phyloP scores from a whole-genome alignment of 2,329 filamentous ascomycete genomes.

The Pseudogymnoascus sp. region DNA sequence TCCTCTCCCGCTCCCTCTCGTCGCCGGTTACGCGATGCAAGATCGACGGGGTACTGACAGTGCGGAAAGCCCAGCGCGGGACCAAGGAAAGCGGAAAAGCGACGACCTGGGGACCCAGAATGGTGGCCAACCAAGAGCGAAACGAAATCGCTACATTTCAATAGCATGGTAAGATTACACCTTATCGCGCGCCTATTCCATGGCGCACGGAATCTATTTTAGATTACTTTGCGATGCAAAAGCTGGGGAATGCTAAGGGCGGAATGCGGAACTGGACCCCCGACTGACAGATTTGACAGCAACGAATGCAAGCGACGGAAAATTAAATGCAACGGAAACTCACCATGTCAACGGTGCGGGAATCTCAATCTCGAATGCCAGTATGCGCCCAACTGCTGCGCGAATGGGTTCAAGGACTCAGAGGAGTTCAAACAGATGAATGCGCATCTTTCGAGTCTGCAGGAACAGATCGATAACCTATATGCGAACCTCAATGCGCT shows the following conservation, averaged over 20 bases:
- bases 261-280: not conserved
- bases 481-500: constrained; percentile 64
- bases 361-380: constrained; percentile 59
- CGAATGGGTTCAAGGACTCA: constrained; percentile 81
- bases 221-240: not conserved
- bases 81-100: constrained; percentile 25
- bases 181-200: not conserved
- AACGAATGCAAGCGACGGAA: constrained; percentile 70
- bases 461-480: constrained; percentile 76
- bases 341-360: constrained; percentile 58
- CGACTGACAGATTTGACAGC: constrained; percentile 32
- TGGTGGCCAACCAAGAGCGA: constrained; percentile 26
- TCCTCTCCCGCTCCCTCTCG: constrained; percentile 19
- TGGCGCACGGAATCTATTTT: not conserved
- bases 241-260: not conserved
- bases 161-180: constrained; percentile 28
- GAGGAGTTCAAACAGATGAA: constrained; percentile 83
- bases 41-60: constrained; percentile 20
- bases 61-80: constrained; percentile 25
- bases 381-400: constrained; percentile 59
- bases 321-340: constrained; percentile 66
- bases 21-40: constrained; percentile 20
- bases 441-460: constrained; percentile 62
- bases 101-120: constrained; percentile 15
- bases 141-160: constrained; percentile 30